Percentiles rank a stretch among this genome's conserved stretches.
Evolutionary conservation across 208 protist genomes (phyloP).

Genomic region (Leishmania braziliensis): DNA sequence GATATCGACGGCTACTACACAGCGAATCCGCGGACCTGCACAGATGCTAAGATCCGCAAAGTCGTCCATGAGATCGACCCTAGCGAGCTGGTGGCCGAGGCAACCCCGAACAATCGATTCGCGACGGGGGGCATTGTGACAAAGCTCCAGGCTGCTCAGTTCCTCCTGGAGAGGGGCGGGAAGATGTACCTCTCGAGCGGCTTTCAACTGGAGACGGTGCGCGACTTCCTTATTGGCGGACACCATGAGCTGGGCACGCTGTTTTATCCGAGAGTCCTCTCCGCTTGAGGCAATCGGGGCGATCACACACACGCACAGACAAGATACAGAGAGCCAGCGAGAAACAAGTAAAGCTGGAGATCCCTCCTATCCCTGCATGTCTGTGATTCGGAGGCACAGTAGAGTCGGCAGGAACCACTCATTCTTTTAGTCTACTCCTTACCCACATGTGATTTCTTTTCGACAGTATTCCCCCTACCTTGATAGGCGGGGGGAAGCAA

Average conservation of each 20-base stretch:
- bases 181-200: constrained; percentile 39
- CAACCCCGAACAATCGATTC: constrained; percentile 34
- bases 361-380: too few species aligned
- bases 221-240: constrained; percentile 27
- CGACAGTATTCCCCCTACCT: too few species aligned
- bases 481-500: too few species aligned
- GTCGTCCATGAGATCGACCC: constrained; percentile 22
- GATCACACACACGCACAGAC: neutral
- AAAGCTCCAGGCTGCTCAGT: constrained; percentile 46
- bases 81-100: constrained; percentile 29
- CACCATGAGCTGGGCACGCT: constrained; percentile 24
- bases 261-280: constrained; percentile 7
- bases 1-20: constrained; percentile 89
- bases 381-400: too few species aligned
- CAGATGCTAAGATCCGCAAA: constrained; percentile 27
- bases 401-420: too few species aligned
- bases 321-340: too few species aligned
- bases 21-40: constrained; percentile 40
- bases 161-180: constrained; percentile 26
- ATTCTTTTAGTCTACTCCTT: too few species aligned
- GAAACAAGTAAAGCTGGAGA: too few species aligned
- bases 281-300: neutral
- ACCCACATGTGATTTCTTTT: too few species aligned
- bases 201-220: constrained; percentile 26
- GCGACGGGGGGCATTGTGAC: constrained; percentile 47